These are phyloP conservation scores for Tulasnella sp. DNA, from an alignment of 768 basidiomycete genomes.

Conservation along the genomic window DNA sequence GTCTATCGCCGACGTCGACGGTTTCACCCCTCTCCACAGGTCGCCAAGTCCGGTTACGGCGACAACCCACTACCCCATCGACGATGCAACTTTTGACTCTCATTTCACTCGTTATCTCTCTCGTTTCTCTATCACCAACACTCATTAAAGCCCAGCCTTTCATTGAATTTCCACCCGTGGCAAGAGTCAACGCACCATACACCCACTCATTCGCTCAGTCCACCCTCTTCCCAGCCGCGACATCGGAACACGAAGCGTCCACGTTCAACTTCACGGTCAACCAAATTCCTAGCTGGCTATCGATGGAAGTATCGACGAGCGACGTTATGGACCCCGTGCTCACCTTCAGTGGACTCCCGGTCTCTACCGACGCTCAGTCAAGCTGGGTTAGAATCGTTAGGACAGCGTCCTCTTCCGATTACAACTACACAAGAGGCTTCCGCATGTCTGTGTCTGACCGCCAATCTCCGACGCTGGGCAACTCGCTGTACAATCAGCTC, in stretches of 20 bases:
- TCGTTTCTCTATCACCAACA: neutral
- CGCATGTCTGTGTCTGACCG: neutral
- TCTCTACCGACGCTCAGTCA: neutral
- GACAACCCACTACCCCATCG: neutral
- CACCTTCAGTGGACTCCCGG: neutral
- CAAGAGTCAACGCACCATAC: neutral
- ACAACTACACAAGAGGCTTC: neutral
- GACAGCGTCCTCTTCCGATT: neutral
- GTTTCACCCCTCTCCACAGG: neutral
- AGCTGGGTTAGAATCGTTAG: slow-evolving; percentile 5
- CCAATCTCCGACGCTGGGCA: neutral
- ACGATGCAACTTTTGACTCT: neutral
- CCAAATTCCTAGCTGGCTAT: neutral
- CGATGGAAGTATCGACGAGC: neutral
- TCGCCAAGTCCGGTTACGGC: neutral
- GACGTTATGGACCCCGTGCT: neutral
- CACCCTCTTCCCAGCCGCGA: neutral
- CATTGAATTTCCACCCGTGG: neutral
- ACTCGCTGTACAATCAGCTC: neutral
- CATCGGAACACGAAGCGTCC: neutral
- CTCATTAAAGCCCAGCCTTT: neutral
- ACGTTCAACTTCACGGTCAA: neutral
- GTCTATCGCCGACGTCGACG: neutral
- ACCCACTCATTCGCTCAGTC: neutral
- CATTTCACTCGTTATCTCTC: neutral